Evolutionary conservation across 2,329 filamentous ascomycete genomes (phyloP), one percentile per base, ranked within the genome.

Genomic region (Neofusicoccum umdonicola): DNA sequence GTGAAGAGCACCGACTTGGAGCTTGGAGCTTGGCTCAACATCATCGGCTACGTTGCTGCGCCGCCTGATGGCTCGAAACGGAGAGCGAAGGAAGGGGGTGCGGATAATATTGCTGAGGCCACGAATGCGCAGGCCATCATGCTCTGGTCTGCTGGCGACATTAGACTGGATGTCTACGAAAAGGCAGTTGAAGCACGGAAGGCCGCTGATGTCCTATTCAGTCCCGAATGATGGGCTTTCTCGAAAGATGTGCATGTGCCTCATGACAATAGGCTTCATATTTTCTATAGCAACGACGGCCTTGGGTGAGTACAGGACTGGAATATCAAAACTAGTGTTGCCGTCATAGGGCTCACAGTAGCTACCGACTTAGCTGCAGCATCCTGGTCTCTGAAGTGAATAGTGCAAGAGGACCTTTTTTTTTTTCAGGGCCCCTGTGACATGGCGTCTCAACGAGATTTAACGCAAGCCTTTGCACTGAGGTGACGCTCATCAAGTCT

Each of bases 11-110:
- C 88, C 64, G 83, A 90, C 58, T 84, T 90, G 61, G 83, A 87
- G 58, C 79, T 90, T 31, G 94, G 94, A n/a, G 84, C 89, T 66
- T 97, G 93, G 93, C 78, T 97, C 57, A 96, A 97, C 74, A 84
- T 97, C 3, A 86, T 97, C 68, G 94, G 93, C 5, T 96, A 96
- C 74, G 81, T 50, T 5, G 47, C 42, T 17, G 34, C 34, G 17
- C 31, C 56, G 44, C 42, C 42, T 2, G 11, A 35, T 8, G 3
- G n/a, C 41, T 19, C 56, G 4, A 47, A 19, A 8, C 5, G 15
- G 34, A 19, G 15, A 5, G 41, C 42, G 44, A 71, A 73, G 56
- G 70, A 37, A 68, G 71, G 35, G 66, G 64, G 61, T 7, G 68
- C 68, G 6, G 22, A 27, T 8, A 27, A 54, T 34, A 17, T 27